Evolutionary conservation across 2,329 filamentous ascomycete genomes (phyloP).

Genomic region (Pseudocercospora fuligena): DNA sequence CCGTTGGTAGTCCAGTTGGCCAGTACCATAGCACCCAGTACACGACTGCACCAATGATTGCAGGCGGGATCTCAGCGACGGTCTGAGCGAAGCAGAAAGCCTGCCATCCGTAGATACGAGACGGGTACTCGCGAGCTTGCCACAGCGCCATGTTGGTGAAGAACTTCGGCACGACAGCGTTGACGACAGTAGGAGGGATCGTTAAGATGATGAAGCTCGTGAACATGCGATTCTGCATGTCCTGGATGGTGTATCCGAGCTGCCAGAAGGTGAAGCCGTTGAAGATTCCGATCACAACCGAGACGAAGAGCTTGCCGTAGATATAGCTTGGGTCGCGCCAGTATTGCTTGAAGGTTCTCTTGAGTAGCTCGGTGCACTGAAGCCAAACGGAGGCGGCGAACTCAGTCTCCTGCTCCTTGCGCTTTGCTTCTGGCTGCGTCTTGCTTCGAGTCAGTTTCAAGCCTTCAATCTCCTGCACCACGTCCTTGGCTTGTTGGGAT

Average conservation of each 20-base stretch:
- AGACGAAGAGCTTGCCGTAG: slow-evolving; percentile 75
- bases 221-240: slow-evolving; percentile 81
- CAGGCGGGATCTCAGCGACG: slow-evolving; percentile 72
- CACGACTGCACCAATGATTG: slow-evolving; percentile 66
- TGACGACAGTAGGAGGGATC: slow-evolving; percentile 72
- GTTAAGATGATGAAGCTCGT: slow-evolving; percentile 64
- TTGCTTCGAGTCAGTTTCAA: slow-evolving; percentile 64
- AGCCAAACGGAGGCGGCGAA: slow-evolving; percentile 69
- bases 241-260: slow-evolving; percentile 66
- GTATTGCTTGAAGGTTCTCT: slow-evolving; percentile 72
- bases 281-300: slow-evolving; percentile 74
- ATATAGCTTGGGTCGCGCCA: slow-evolving; percentile 72
- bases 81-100: slow-evolving; percentile 77
- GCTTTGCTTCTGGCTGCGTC: slow-evolving; percentile 38
- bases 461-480: slow-evolving; percentile 68
- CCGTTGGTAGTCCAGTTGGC: slow-evolving; percentile 70
- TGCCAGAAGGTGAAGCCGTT: slow-evolving; percentile 80
- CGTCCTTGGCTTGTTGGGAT: slow-evolving; percentile 63
- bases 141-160: slow-evolving; percentile 73
- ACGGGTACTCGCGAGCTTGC: slow-evolving; percentile 74
- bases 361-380: slow-evolving; percentile 70
- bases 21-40: slow-evolving; percentile 82
- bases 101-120: slow-evolving; percentile 76
- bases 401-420: slow-evolving; percentile 46
- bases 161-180: slow-evolving; percentile 77